phyloP scores from a whole-genome alignment of 139 green algal species.

The Chlorella sp. region DNA sequence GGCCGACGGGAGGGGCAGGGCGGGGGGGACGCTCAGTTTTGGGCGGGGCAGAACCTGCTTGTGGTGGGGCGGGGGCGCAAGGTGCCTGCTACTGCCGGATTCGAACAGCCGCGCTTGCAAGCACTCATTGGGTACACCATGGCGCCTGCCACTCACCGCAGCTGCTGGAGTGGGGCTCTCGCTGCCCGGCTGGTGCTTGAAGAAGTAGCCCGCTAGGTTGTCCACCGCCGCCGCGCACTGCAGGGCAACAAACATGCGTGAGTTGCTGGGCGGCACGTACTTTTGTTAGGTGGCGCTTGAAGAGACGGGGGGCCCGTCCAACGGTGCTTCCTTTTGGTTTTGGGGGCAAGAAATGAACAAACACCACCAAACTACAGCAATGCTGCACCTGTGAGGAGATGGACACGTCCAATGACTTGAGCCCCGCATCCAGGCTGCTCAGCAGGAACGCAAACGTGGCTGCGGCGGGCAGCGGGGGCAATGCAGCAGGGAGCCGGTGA shows the following conservation, averaged over 20 bases:
- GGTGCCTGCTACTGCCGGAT: too few species aligned
- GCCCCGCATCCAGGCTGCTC: slow-evolving; percentile 81
- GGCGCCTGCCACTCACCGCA: slow-evolving; percentile 29
- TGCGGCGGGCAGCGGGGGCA: background rate
- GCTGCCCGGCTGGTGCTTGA: slow-evolving; percentile 63
- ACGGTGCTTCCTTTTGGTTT: too few species aligned
- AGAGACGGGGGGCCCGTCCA: too few species aligned
- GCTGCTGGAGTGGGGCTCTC: slow-evolving; percentile 52
- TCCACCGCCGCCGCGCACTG: slow-evolving; percentile 92
- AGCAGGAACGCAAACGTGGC: slow-evolving; percentile 92
- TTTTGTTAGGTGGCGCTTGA: too few species aligned
- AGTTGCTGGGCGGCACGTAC: too few species aligned
- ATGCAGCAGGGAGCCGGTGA: background rate
- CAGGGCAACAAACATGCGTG: background rate
- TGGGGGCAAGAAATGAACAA: too few species aligned
- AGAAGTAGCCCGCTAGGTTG: slow-evolving; percentile 91
- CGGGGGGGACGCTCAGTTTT: background rate
- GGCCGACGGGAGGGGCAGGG: background rate
- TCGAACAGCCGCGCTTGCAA: too few species aligned
- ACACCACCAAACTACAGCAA: too few species aligned
- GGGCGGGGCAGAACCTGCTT: too few species aligned
- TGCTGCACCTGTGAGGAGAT: slow-evolving; percentile 64
- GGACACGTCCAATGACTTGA: slow-evolving; percentile 86
- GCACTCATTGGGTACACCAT: too few species aligned
- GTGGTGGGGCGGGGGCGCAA: too few species aligned